phyloP scores from a whole-genome alignment of 345 rosid genomes.

The Eucalyptus leucophloia region DNA sequence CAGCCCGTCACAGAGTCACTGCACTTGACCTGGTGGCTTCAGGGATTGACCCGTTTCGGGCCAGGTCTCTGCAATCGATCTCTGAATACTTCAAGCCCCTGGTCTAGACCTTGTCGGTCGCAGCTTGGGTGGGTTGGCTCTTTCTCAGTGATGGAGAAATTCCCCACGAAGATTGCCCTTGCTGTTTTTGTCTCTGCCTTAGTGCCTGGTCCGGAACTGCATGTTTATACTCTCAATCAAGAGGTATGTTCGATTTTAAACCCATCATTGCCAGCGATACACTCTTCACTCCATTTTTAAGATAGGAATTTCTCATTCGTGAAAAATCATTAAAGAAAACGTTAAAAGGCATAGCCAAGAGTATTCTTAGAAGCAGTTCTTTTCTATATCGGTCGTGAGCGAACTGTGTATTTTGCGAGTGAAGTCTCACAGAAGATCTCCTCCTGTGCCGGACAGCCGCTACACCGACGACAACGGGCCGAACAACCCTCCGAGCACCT shows the following conservation, averaged over 20 bases:
- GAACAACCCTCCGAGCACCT: neutral
- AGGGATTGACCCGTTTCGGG: neutral
- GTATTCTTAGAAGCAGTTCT: neutral
- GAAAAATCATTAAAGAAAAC: neutral
- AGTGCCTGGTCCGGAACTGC: slow-evolving; percentile 22
- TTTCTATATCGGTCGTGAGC: neutral
- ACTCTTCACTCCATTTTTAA: no score
- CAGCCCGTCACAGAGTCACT: slow-evolving; percentile 13
- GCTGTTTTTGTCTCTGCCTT: slow-evolving; percentile 15
- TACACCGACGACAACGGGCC: rapidly evolving
- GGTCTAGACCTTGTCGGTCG: no score
- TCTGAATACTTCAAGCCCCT: no score
- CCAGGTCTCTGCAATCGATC: no score
- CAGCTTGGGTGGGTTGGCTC: no score
- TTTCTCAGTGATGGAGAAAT: no score
- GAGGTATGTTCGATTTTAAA: no score
- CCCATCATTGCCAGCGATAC: no score
- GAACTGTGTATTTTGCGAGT: neutral
- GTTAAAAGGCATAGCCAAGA: neutral
- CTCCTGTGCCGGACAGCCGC: neutral
- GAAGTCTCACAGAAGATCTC: slow-evolving; percentile 7
- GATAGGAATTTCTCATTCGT: neutral
- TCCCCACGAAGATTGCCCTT: neutral
- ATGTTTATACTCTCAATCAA: neutral
- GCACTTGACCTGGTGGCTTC: slow-evolving; percentile 23